These are phyloP conservation scores for Ogataea trehalophila DNA, from an alignment of 805 yeast species.

Conservation along the genomic window DNA sequence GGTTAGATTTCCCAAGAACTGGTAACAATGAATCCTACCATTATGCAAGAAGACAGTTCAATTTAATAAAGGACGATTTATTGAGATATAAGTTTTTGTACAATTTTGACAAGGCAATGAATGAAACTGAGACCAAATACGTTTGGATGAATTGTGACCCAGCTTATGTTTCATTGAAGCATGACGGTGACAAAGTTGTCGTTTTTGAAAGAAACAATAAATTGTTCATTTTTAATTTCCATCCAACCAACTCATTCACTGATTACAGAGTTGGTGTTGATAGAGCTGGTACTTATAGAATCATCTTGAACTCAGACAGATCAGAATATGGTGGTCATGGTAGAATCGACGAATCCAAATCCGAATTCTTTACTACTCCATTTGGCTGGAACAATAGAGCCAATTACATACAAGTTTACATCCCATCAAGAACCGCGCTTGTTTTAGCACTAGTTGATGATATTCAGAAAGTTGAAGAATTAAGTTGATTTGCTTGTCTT, in stretches of 20 bases:
- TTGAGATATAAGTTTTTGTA: conserved; percentile 75
- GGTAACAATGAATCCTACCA: conserved; percentile 87
- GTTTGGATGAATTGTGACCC: conserved; percentile 67
- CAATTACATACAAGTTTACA: conserved; percentile 70
- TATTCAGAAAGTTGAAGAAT: conserved; percentile 12
- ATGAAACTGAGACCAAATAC: conserved; percentile 61
- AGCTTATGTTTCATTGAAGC: conserved; percentile 83
- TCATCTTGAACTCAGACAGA: conserved; percentile 73
- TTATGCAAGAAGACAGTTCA: conserved; percentile 94
- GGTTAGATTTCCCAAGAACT: conserved; percentile 94
- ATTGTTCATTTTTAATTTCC: conserved; percentile 84
- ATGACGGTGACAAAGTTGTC: conserved; percentile 83
- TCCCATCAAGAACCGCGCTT: conserved; percentile 73
- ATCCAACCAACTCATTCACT: conserved; percentile 74
- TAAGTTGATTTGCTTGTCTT: not conserved
- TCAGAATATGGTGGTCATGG: conserved; percentile 75
- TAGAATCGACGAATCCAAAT: conserved; percentile 52
- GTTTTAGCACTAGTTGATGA: conserved; percentile 46
- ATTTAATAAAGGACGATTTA: conserved; percentile 72
- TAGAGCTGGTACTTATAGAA: conserved; percentile 64
- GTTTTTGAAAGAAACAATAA: conserved; percentile 86
- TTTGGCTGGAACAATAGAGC: conserved; percentile 76
- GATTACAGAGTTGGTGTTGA: conserved; percentile 93
- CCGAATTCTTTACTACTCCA: conserved; percentile 64
- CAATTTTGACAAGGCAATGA: conserved; percentile 84